Percentiles rank a stretch among this genome's conserved stretches.
Evolutionary conservation across 2,329 filamentous ascomycete genomes (phyloP).

Genomic region (Diaporthe vexans): DNA sequence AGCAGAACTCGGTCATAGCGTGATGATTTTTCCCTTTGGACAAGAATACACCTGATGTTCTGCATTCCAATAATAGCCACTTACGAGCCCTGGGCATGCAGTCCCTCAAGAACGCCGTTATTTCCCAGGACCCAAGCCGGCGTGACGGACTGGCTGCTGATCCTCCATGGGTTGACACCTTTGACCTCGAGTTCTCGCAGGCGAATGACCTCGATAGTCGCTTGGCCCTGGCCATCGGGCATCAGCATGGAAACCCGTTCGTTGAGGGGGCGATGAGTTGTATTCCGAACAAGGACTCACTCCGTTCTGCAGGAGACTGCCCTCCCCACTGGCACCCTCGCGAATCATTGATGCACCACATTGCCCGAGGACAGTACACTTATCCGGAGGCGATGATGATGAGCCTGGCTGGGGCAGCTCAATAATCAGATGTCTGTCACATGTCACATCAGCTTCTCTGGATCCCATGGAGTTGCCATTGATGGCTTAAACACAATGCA

Average conservation of each 20-base stretch:
- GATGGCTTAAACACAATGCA: background rate
- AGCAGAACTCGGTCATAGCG: conserved; percentile 23
- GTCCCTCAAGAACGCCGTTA: conserved; percentile 37
- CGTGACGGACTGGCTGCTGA: conserved; percentile 46
- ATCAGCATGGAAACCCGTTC: background rate
- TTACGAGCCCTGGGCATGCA: background rate
- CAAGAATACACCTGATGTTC: background rate
- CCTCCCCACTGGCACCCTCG: conserved; percentile 41
- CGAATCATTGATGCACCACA: conserved; percentile 46
- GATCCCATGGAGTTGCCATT: background rate
- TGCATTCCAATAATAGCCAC: background rate
- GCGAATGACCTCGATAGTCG: conserved; percentile 47
- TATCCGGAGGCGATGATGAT: conserved; percentile 42
- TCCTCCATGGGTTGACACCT: conserved; percentile 50
- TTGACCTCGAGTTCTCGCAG: conserved; percentile 47
- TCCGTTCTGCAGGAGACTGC: conserved; percentile 49
- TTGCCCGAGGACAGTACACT: conserved; percentile 44
- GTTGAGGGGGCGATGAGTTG: background rate
- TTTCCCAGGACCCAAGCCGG: conserved; percentile 48
- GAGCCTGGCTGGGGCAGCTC: conserved; percentile 46
- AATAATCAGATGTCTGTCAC: conserved; percentile 44
- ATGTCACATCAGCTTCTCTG: background rate
- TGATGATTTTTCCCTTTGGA: background rate
- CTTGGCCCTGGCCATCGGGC: conserved; percentile 44
- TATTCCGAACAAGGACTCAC: conserved; percentile 40